Evolutionary conservation across 768 basidiomycete genomes (phyloP), one percentile per base, ranked within the genome.

Genomic region (Lactarius tabidus): DNA sequence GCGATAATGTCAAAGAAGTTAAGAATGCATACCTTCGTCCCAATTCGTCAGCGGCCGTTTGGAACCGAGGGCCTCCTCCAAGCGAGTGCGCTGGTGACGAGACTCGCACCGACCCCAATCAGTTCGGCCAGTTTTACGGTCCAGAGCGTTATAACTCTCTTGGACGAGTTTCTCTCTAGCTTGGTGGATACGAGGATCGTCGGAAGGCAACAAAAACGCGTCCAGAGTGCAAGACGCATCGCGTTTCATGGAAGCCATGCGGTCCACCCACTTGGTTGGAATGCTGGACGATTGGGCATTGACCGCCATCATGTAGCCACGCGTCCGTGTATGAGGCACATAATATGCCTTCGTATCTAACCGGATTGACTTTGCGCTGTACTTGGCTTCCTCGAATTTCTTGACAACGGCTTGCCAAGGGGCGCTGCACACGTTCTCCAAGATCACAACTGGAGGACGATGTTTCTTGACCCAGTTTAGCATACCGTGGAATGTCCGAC

Each of bases 41-140:
- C 95, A 98, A 75, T 85, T 87, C 0, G 95, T 97, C 26, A 96
- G 77, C 4, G 94, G 94, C 43, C 94, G 85, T 72, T 91, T 90
- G 23, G 83, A 78, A 3, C 95, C 95, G 35, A 98, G 77, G 7
- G 79, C 76, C 70, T 96, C 95, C 69, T 95, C 93, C 6, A 91
- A 79, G 51, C 95, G 83, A 20, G 91, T 90, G 51, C 93, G 83
- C 68, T 92, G 89, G 76, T 98, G 95, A 38, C 95, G 86, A 51
- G 90, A 90, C 75, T 97, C 94, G 71, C 95, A 98, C 41, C 93
- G 86, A 60, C 84, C 85, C 95, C 95, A 98, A 70, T 96, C 95
- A 6, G 83, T 90, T 57, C 90, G 82, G 10, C 92, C 91, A 7
- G 85, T 82, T 48, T 82, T 83, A 45, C 88, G 80, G 59, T 91